Evolutionary conservation across 352 stramenopile species (phyloP).

Genomic region (Phytophthora sp.): DNA sequence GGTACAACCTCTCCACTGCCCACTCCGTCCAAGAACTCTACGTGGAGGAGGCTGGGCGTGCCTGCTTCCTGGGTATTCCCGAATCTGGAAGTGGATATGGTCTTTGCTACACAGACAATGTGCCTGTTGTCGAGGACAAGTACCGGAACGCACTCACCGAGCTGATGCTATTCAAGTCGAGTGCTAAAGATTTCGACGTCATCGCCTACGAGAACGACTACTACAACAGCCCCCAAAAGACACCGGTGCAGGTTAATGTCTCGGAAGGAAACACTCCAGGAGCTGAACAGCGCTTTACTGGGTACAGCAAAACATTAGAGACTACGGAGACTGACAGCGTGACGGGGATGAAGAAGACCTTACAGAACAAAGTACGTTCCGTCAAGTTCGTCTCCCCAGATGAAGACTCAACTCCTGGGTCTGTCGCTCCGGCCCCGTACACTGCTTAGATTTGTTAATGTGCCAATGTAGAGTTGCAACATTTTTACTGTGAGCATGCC

Average conservation of each 20-base stretch:
- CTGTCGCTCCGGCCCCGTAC: conserved; percentile 26
- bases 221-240: conserved; percentile 28
- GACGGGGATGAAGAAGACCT: conserved; percentile 22
- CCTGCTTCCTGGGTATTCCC: conserved; percentile 39
- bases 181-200: conserved; percentile 45
- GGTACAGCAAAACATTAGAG: conserved; percentile 37
- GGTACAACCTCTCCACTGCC: conserved; percentile 35
- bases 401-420: conserved; percentile 14
- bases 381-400: conserved; percentile 25
- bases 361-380: conserved; percentile 35
- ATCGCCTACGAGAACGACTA: conserved; percentile 44
- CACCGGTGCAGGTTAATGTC: neutral
- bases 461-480: neutral
- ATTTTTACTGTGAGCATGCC: neutral
- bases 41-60: conserved; percentile 50
- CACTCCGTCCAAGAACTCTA: conserved; percentile 48
- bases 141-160: conserved; percentile 45
- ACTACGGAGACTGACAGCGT: neutral
- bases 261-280: conserved; percentile 4
- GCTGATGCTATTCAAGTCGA: conserved; percentile 48
- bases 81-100: conserved; percentile 25
- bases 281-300: conserved; percentile 33
- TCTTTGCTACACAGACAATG: conserved; percentile 40
- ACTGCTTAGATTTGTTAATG: conserved; percentile 12
- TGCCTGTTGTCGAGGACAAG: conserved; percentile 23